phyloP scores from a whole-genome alignment of 1,139 yeast species.

The Geotrichum klebahnii region DNA sequence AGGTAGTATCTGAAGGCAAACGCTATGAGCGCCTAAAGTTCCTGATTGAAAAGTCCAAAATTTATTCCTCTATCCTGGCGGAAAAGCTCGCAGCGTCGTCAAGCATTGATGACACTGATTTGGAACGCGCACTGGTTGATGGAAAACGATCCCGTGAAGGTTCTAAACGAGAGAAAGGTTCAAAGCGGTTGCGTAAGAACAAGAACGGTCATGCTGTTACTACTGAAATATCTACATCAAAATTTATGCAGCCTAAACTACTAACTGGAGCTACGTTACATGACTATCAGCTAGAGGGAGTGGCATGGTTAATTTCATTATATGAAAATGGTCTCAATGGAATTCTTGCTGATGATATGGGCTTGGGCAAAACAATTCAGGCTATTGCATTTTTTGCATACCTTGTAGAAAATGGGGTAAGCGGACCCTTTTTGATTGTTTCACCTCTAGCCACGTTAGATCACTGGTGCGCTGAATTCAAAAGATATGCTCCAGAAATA shows the following conservation, averaged over 20 bases:
- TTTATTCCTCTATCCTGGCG: conserved; percentile 72
- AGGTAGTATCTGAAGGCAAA: conserved; percentile 31
- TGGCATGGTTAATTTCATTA: conserved; percentile 82
- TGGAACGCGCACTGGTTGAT: neutral
- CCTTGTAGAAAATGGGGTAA: conserved; percentile 86
- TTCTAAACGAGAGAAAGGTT: neutral
- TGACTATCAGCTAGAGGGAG: conserved; percentile 82
- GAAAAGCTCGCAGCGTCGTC: conserved; percentile 1
- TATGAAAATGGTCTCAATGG: conserved; percentile 93
- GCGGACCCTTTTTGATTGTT: conserved; percentile 97
- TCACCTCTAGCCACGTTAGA: conserved; percentile 97
- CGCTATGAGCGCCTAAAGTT: conserved; percentile 63
- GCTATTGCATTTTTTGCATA: conserved; percentile 78
- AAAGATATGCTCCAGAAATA: conserved; percentile 96
- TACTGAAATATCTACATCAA: neutral
- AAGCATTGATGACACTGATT: neutral
- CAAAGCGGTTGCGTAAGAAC: neutral
- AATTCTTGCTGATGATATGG: conserved; percentile 90
- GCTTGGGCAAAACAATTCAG: conserved; percentile 87
- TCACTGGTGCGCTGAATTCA: conserved; percentile 99
- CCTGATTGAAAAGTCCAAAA: conserved; percentile 75
- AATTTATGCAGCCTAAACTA: conserved; percentile 55
- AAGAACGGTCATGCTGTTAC: neutral
- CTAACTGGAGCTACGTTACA: conserved; percentile 67
- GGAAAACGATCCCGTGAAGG: neutral